Evolutionary conservation across 2,329 filamentous ascomycete species (phyloP), one percentile per base, ranked within the genome.

Genomic region (Cordyceps cateniannulata): DNA sequence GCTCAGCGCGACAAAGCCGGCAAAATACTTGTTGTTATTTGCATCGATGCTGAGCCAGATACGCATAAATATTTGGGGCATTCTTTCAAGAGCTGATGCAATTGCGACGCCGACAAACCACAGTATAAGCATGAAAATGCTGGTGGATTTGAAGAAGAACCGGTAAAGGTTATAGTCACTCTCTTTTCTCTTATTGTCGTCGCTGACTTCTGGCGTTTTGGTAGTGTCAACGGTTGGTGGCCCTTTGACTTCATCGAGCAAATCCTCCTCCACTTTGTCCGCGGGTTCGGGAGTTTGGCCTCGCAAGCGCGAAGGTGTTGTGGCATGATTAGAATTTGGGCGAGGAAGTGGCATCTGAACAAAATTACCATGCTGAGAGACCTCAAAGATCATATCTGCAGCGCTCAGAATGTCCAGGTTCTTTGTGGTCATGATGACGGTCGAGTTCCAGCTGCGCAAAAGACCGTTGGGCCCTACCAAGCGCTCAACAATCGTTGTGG

Each of bases 41-140:
- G 56, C 54, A 12, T 52, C 54, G 8, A 50, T 61, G 40, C 65
- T 63, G 7, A 64, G 65, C 60, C 54, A 58, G 10, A 62, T n/a
- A 12, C 54, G 53, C 48, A 62, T 60, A 24, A 48, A 60, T 9
- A 55, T 60, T 27, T 49, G 42, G 5, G 59, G 51, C 50, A 60
- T 55, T 24, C 50, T 54, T 24, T 59, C 56, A 3, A 59, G 16
- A 14, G 38, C 38, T 1, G 56, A 18, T 22, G 56, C 24, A 24
- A 51, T 29, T 12, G 56, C 56, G 14, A 45, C 20, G 35, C 22
- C 24, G 5, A 51, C 7, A 20, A 59, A n/a, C 35, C 47, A 59
- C 16, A 51, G 8, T 1, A 32, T 7, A 12, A 59, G 22, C 29
- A 59, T 27, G 3, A 51, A 35, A 12, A 40, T 20, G n/a, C 38